Evolutionary conservation across 2,329 filamentous ascomycete species (phyloP).

Genomic region (Neofusicoccum sp.): DNA sequence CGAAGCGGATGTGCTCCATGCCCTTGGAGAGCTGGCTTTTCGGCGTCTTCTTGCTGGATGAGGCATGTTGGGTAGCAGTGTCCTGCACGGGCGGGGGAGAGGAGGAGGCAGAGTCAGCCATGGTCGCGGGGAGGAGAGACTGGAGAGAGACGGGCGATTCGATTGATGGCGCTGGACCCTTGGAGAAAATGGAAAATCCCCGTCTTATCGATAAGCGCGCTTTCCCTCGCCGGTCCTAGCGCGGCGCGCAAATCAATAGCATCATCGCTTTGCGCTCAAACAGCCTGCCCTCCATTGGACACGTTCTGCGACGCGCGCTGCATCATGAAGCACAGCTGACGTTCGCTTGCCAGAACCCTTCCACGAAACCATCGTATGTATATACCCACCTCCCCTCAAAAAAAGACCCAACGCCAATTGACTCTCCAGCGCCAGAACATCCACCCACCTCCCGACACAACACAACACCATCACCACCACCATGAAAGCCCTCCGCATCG

Average conservation of each 20-base stretch:
- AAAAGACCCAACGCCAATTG: not conserved
- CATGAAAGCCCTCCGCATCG: slow-evolving; percentile 37
- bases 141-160: not conserved
- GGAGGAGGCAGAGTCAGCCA: not conserved
- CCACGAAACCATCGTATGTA: not conserved
- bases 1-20: slow-evolving; percentile 56
- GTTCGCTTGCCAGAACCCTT: not conserved
- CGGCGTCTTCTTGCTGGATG: slow-evolving; percentile 24
- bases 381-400: not conserved
- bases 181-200: slow-evolving; percentile 3
- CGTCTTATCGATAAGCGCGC: slow-evolving; percentile 12
- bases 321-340: slow-evolving; percentile 17
- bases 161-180: too few relatives aligned
- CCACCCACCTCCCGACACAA: not conserved
- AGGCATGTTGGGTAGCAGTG: not conserved
- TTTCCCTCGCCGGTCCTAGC: not conserved
- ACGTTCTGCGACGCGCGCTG: slow-evolving; percentile 2
- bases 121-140: not conserved
- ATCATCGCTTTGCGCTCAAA: slow-evolving; percentile 12
- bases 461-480: slow-evolving; percentile 10
- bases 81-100: not conserved
- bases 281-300: slow-evolving; percentile 1
- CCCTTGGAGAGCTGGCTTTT: slow-evolving; percentile 53
- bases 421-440: not conserved
- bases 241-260: not conserved